Base-by-base conservation (phyloP, 352 stramenopile species). In the Pythium pyrilobum region DNA sequence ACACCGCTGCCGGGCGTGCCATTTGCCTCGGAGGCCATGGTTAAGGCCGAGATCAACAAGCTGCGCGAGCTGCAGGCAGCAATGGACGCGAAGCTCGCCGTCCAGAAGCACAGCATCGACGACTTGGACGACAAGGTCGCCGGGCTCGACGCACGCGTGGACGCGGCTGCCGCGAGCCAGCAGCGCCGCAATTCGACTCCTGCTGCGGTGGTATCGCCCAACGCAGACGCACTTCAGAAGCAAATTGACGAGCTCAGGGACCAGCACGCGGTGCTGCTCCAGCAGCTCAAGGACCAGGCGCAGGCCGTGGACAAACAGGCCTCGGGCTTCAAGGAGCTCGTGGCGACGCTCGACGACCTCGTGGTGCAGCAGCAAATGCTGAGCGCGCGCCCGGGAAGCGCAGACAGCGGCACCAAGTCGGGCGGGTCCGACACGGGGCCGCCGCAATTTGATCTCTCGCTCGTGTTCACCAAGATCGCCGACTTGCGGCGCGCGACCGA, bases 401-500 rank as follows among this genome's bases (percentile, higher is more conserved):
- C 28, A 55, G 51, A 39, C 5, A 36, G 23, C 18, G 21, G 49
- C 16, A 59, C 27, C 20, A 38, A 59, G 16, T 9, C 23, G 25
- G 47, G 59, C 28, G 25, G 25, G 31, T 29, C 53, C 8, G 25
- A 59, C 40, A 47, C 37, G 18, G 53, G 33, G 6, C 41, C 48
- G 2, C 48, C 50, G 1, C 72, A 81, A 44, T 65, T 88, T 1
- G 79, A 90, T 67, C 52, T 92, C 24, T 92, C 81, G 37, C 62
- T 92, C 18, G 79, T 92, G 37, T 92, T 92, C 48, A 82, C 79
- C 16, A 90, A 88, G 45, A 81, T 90, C 46, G 70, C 79, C 0
- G 81, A 90, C 29, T 47, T 92, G 50, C 73, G 77, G 0, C 69
- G 78, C 16, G 64, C 72, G 8, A 88, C 77, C 5, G 73, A 87